Evolutionary conservation across 306 rosid species (phyloP).

Genomic region (Rosa persica): DNA sequence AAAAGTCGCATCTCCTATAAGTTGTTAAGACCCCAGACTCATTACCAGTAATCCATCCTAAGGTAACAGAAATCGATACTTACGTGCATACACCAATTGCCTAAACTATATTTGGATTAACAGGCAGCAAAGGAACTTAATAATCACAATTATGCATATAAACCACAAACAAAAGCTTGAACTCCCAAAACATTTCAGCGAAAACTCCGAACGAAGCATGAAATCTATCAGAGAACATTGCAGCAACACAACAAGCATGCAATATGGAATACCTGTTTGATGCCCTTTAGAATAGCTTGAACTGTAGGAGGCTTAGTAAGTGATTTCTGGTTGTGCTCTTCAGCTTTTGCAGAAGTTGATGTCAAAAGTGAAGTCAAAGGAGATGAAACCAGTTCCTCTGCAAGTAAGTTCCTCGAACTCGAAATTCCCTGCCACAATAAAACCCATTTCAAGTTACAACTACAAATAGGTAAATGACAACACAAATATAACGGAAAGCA

Average conservation of each 20-base stretch:
- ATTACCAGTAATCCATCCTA: background rate
- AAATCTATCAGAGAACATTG: background rate
- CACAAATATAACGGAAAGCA: too few relatives aligned
- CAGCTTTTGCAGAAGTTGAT: constrained; percentile 45
- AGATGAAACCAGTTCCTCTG: constrained; percentile 65
- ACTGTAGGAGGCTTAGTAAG: constrained; percentile 60
- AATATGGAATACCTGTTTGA: constrained; percentile 64
- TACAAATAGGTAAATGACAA: background rate
- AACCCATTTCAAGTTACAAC: constrained; percentile 1
- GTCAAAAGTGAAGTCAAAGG: constrained; percentile 67
- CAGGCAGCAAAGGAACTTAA: background rate
- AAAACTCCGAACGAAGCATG: background rate
- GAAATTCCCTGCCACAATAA: constrained; percentile 64
- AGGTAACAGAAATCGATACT: background rate
- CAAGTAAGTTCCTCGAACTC: constrained; percentile 54
- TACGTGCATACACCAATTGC: background rate
- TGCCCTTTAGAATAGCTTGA: constrained; percentile 80
- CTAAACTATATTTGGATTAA: too few relatives aligned
- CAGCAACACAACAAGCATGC: background rate
- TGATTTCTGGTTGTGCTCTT: constrained; percentile 59
- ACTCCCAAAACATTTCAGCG: background rate
- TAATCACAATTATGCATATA: background rate
- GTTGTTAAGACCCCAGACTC: background rate
- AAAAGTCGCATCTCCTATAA: background rate
- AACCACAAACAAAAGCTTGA: background rate